These are phyloP conservation scores for Stemphylium beticola DNA, from an alignment of 2,329 filamentous ascomycete genomes.

Conservation along the genomic window DNA sequence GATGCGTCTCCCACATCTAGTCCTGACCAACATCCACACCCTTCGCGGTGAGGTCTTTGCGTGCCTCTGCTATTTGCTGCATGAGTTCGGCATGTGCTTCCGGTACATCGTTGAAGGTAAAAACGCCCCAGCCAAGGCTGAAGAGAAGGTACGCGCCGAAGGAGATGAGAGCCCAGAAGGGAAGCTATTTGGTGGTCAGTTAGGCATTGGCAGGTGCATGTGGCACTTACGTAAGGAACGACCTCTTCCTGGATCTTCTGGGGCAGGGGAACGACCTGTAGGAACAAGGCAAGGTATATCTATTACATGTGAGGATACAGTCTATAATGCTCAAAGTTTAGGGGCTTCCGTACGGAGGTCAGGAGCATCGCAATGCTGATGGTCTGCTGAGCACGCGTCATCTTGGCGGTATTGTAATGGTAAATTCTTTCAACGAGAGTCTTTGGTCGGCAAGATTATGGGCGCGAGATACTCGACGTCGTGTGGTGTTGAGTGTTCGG, in stretches of 20 bases:
- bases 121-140: slow-evolving; percentile 88
- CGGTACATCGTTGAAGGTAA: slow-evolving; percentile 96
- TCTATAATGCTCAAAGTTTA: slow-evolving; percentile 10
- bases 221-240: slow-evolving; percentile 80
- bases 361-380: slow-evolving; percentile 86
- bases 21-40: slow-evolving; percentile 78
- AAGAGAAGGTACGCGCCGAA: slow-evolving; percentile 92
- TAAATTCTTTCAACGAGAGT: slow-evolving; percentile 21
- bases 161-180: slow-evolving; percentile 88
- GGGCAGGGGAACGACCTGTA: slow-evolving; percentile 83
- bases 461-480: slow-evolving; percentile 15
- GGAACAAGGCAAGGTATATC: slow-evolving; percentile 88
- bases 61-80: slow-evolving; percentile 79
- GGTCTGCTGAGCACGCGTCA: slow-evolving; percentile 95
- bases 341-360: slow-evolving; percentile 72
- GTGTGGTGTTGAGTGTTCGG: slow-evolving; percentile 25
- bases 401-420: slow-evolving; percentile 54
- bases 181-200: slow-evolving; percentile 65
- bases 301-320: slow-evolving; percentile 51
- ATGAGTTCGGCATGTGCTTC: slow-evolving; percentile 89
- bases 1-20: slow-evolving; percentile 7
- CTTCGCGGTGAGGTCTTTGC: slow-evolving; percentile 72
- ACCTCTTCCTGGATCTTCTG: slow-evolving; percentile 79
- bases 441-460: slow-evolving; percentile 25
- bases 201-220: neutral